Evolutionary conservation across 73 alveolate species (phyloP).

Genomic region (Tetrahymena elliotti): DNA sequence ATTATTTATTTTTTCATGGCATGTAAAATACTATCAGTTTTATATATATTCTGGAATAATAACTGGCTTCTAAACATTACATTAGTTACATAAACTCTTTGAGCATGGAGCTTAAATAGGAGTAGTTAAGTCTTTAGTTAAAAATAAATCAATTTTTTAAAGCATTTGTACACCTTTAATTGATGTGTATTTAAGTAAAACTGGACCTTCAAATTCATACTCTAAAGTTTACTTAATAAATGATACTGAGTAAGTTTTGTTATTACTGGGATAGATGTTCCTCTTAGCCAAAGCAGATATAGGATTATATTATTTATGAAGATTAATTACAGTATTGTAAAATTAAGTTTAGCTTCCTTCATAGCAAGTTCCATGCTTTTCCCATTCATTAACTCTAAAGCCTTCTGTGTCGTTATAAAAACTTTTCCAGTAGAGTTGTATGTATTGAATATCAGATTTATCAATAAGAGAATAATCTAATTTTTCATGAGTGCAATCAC

Average conservation of each 20-base stretch:
- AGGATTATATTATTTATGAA: neutral
- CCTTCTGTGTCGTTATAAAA: slow-evolving; percentile 5
- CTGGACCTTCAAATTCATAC: neutral
- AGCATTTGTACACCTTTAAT: neutral
- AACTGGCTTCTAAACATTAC: neutral
- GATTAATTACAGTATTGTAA: neutral
- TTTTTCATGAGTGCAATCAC: slow-evolving; percentile 17
- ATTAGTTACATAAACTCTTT: neutral
- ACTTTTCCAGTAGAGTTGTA: slow-evolving; percentile 20
- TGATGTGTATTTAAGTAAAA: neutral
- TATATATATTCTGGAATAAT: neutral
- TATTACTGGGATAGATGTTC: neutral
- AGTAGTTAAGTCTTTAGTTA: neutral
- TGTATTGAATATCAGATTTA: neutral
- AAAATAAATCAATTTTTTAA: neutral
- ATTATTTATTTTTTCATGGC: no score
- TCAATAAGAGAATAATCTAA: slow-evolving; percentile 4
- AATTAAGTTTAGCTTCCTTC: neutral
- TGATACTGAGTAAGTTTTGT: neutral
- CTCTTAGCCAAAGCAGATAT: neutral
- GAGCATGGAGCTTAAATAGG: neutral
- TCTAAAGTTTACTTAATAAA: neutral
- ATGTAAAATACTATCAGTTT: neutral
- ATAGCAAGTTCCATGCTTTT: slow-evolving; percentile 42
- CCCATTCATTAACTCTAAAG: slow-evolving; percentile 43